phyloP scores from a whole-genome alignment of 441 rosid genomes.

The Pelargonium citronellum region DNA sequence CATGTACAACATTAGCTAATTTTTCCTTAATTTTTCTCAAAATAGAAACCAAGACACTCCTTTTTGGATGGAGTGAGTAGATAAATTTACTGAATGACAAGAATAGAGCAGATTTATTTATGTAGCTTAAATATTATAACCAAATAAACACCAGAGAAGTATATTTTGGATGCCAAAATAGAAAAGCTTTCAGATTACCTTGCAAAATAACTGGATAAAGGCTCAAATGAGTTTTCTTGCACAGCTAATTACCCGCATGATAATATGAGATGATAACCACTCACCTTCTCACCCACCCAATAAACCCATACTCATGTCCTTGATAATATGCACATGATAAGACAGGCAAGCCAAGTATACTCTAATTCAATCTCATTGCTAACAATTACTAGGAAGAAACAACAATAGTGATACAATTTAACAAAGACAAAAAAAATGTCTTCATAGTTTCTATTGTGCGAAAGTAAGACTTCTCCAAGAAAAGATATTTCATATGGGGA shows the following conservation, averaged over 20 bases:
- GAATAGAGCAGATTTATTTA: neutral
- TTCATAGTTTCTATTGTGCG: neutral
- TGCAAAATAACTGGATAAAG: neutral
- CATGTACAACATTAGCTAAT: no score
- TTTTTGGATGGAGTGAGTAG: neutral
- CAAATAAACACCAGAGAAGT: neutral
- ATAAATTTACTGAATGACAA: neutral
- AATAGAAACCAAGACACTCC: no score
- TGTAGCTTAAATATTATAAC: neutral
- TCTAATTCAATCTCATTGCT: neutral
- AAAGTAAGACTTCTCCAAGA: neutral
- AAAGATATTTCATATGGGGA: neutral
- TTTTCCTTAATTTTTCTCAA: no score
- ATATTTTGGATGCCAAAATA: neutral
- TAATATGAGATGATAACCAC: neutral
- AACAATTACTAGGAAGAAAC: neutral
- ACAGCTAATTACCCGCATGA: neutral
- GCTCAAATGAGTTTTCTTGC: neutral
- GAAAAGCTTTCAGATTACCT: neutral
- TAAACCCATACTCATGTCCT: constrained; percentile 4
- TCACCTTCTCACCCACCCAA: neutral
- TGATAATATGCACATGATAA: neutral
- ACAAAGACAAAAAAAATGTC: neutral
- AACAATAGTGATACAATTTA: neutral
- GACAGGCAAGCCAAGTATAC: neutral